A percentile compares a stretch with the other conserved stretches of the same genome.
These are phyloP conservation scores for Fragosphaeria purpurea DNA, from an alignment of 2,329 filamentous ascomycete species.

Conservation along the genomic window DNA sequence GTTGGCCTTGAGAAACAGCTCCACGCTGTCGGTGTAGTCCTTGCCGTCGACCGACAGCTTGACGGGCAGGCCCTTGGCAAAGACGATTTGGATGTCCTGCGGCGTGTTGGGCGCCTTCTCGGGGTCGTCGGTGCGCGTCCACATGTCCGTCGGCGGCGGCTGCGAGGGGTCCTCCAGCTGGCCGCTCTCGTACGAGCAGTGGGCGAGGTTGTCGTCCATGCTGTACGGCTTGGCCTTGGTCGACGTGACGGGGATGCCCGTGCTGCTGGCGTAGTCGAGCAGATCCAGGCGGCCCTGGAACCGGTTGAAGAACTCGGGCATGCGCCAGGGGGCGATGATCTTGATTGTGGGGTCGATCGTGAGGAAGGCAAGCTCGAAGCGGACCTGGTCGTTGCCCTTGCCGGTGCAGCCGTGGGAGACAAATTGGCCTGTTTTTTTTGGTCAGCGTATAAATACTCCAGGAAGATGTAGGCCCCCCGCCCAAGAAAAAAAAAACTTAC, in stretches of 20 bases:
- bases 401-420: slow-evolving; percentile 39
- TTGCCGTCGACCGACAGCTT: slow-evolving; percentile 45
- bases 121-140: slow-evolving; percentile 64
- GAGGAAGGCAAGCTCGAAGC: slow-evolving; percentile 33
- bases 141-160: slow-evolving; percentile 67
- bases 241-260: slow-evolving; percentile 60
- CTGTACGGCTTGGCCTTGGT: slow-evolving; percentile 64
- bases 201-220: slow-evolving; percentile 39
- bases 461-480: no score
- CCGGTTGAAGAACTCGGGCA: slow-evolving; percentile 58
- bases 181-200: slow-evolving; percentile 61
- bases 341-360: slow-evolving; percentile 50
- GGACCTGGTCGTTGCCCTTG: slow-evolving; percentile 35
- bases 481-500: slow-evolving; percentile 29
- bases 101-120: slow-evolving; percentile 60
- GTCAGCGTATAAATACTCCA: no score
- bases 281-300: slow-evolving; percentile 65
- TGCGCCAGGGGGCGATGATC: slow-evolving; percentile 66
- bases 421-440: slow-evolving; percentile 1
- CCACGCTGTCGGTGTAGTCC: slow-evolving; percentile 56
- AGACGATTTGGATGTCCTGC: slow-evolving; percentile 60
- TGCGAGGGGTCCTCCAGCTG: slow-evolving; percentile 56
- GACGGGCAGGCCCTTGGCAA: slow-evolving; percentile 64
- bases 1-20: slow-evolving; percentile 64
- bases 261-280: slow-evolving; percentile 57